Evolutionary conservation across 208 protist species (phyloP), one percentile per base, ranked within the genome.

Genomic region (Crithidia thermophila): DNA sequence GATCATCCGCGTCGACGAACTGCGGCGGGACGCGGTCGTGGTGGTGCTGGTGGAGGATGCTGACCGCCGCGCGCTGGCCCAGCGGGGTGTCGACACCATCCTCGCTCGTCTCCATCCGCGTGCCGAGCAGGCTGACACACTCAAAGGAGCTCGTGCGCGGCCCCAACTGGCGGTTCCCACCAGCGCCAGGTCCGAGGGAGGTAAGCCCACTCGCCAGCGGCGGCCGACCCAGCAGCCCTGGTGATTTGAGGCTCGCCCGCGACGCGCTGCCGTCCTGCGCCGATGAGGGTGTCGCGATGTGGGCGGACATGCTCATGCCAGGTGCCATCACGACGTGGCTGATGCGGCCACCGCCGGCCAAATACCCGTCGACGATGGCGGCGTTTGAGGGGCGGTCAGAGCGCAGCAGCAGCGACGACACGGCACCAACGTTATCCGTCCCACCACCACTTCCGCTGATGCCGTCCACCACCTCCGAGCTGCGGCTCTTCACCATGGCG

Each of bases 71-170:
- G 21, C 2, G 4, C 43, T 49, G 58, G n/a, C n/a, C n/a, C 43
- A 64, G 30, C 20, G 58, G 58, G 4, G 58, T 64, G 21, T n/a
- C n/a, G n/a, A n/a, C n/a, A n/a, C 43, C 58, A 7, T 53, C 58
- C 31, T 64, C 58, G 21, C 31, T 36, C 31, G 58, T 64, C 31
- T 64, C 58, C 42, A 64, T 30, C 31, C 21, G 13, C 33, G 58
- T 64, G 58, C 58, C 58, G 45, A 64, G 58, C 40, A 64, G 33
- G 53, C 58, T 64, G 14, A 64, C 58, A 31, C 58, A 64, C 43
- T 64, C 58, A 23, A 64, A 64, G 28, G 58, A 64, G 33, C 58
- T 64, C 21, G 58, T 64, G 31, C 58, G 58, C 0, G 43, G 31
- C 13, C 58, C 58, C 4, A 61, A 23, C 55, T 49, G 8, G 25